phyloP scores from a whole-genome alignment of 352 stramenopile species.

The Globisporangium megalacanthum region DNA sequence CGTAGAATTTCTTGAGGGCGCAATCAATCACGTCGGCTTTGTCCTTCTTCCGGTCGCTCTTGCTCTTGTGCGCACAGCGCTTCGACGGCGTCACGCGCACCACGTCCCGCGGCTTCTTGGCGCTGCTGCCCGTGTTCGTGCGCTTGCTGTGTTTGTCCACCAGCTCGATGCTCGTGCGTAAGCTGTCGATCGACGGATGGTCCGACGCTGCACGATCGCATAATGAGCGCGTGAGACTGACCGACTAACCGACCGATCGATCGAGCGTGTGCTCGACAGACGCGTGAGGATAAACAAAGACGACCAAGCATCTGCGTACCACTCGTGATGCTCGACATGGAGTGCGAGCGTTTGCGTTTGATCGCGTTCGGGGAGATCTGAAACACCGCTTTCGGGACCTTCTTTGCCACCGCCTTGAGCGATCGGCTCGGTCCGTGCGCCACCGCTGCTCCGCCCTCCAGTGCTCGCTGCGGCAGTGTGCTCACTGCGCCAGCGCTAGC shows the following conservation, averaged over 20 bases:
- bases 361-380: conserved; percentile 38
- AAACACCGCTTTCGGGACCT: conserved; percentile 18
- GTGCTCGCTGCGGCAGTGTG: conserved; percentile 3
- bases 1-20: conserved; percentile 48
- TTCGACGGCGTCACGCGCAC: conserved; percentile 38
- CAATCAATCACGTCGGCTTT: conserved; percentile 58
- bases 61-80: conserved; percentile 37
- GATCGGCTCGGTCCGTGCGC: conserved; percentile 10
- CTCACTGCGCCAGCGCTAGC: conserved; percentile 3
- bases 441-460: conserved; percentile 2
- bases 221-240: background rate
- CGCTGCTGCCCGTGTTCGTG: conserved; percentile 15
- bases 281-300: background rate
- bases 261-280: background rate
- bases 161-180: conserved; percentile 15
- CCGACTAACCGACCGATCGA: background rate
- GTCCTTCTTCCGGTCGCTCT: conserved; percentile 48
- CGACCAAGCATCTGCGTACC: conserved; percentile 18
- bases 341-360: conserved; percentile 63
- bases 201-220: conserved; percentile 5
- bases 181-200: conserved; percentile 15
- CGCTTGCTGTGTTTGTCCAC: conserved; percentile 16
- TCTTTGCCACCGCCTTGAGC: conserved; percentile 14
- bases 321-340: conserved; percentile 23
- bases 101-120: conserved; percentile 17